Percentiles rank a stretch among this genome's conserved stretches.
phyloP scores from a whole-genome alignment of 2,329 filamentous ascomycete species.

The Chaetoscypha palmicola region DNA sequence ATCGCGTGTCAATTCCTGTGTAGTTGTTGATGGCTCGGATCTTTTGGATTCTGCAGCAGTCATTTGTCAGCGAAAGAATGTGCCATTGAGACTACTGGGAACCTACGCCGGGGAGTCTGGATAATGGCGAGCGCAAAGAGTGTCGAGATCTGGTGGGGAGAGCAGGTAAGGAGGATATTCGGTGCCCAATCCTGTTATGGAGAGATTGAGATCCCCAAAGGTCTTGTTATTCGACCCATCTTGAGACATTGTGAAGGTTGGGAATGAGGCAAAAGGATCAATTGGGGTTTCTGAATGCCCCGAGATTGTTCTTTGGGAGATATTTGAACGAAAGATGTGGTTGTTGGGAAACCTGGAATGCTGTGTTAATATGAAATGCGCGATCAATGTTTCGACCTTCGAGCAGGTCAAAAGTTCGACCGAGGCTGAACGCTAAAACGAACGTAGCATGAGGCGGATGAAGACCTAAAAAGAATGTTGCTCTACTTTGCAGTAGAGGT shows the following conservation, averaged over 20 bases:
- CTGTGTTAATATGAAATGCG: too few relatives aligned
- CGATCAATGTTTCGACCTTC: neutral
- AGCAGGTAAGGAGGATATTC: conserved; percentile 54
- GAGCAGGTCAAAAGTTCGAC: neutral
- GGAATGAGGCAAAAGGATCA: neutral
- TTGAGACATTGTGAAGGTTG: conserved; percentile 8
- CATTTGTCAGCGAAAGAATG: conserved; percentile 4
- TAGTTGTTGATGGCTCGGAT: conserved; percentile 56
- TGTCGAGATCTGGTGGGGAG: conserved; percentile 43
- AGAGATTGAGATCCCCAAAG: conserved; percentile 48
- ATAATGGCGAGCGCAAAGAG: conserved; percentile 49
- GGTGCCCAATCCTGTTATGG: conserved; percentile 51
- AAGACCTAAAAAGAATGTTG: neutral
- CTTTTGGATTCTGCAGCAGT: conserved; percentile 48
- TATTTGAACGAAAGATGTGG: too few relatives aligned
- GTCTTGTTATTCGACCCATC: conserved; percentile 17
- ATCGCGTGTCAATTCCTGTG: conserved; percentile 57
- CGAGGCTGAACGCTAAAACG: neutral
- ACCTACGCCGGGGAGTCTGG: conserved; percentile 53
- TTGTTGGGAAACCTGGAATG: too few relatives aligned
- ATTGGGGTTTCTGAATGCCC: neutral
- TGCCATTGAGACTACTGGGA: neutral
- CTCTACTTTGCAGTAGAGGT: neutral
- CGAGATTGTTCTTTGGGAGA: too few relatives aligned
- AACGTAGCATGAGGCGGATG: neutral